Evolutionary conservation across 768 basidiomycete genomes (phyloP).

Genomic region (Rhodosporidiobolus sp.): DNA sequence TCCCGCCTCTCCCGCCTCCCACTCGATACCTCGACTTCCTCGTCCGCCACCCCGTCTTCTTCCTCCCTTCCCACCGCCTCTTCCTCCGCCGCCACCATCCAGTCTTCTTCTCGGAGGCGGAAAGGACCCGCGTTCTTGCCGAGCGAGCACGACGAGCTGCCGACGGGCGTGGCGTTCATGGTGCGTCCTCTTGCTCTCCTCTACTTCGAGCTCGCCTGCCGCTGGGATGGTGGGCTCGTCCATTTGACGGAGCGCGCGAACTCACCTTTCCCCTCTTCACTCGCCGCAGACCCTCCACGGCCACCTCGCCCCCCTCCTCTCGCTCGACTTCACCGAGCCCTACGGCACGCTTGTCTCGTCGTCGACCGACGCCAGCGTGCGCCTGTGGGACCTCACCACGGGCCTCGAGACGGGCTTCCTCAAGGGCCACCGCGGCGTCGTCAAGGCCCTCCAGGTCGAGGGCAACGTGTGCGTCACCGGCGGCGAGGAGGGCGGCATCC

Average conservation of each 20-base stretch:
- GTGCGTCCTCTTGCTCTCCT: not conserved
- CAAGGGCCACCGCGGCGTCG: conserved; percentile 58
- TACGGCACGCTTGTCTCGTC: conserved; percentile 90
- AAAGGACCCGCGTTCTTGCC: conserved; percentile 90
- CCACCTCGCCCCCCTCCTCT: conserved; percentile 75
- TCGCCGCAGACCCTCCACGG: conserved; percentile 67
- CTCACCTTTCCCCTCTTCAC: not conserved
- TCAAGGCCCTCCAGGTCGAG: conserved; percentile 91
- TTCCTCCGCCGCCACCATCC: not conserved
- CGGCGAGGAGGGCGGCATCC: conserved; percentile 75
- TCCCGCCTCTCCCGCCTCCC: conserved; percentile 45
- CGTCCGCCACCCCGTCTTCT: not conserved
- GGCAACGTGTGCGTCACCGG: conserved; percentile 86
- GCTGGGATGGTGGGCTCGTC: no score
- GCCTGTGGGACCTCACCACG: conserved; percentile 89
- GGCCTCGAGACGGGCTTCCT: conserved; percentile 83
- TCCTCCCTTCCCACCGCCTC: not conserved
- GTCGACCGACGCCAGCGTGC: conserved; percentile 72
- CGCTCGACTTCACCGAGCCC: conserved; percentile 93
- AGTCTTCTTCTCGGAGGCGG: conserved; percentile 26
- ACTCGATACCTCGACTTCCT: not conserved
- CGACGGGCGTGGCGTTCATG: conserved; percentile 95
- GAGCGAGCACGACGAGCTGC: conserved; percentile 93
- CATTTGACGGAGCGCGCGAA: no score
- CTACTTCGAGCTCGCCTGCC: no score